These are phyloP conservation scores for Mycena capillaripes DNA, from an alignment of 768 basidiomycete species.

Conservation along the genomic window DNA sequence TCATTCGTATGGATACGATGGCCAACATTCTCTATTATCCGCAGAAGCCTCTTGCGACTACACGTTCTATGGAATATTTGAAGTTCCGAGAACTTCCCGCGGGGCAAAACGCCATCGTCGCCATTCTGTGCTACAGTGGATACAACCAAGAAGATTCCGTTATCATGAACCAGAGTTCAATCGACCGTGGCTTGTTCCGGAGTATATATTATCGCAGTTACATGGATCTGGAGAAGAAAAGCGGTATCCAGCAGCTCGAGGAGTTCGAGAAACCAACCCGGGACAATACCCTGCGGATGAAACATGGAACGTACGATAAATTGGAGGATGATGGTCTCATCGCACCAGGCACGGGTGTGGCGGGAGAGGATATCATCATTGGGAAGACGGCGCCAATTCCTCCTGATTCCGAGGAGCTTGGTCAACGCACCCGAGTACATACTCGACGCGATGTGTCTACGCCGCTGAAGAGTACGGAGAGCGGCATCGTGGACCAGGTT, in stretches of 20 bases:
- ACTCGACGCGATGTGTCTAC: constrained; percentile 97
- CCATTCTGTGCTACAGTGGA: constrained; percentile 98
- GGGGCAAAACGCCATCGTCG: constrained; percentile 99
- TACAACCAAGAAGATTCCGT: constrained; percentile 99
- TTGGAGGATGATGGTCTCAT: constrained; percentile 97
- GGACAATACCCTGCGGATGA: constrained; percentile 95
- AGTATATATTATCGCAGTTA: constrained; percentile 99
- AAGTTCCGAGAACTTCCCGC: constrained; percentile 99
- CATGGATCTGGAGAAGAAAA: constrained; percentile 98
- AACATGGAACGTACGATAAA: constrained; percentile 99
- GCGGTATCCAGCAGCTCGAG: constrained; percentile 91
- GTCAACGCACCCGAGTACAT: constrained; percentile 94
- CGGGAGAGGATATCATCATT: constrained; percentile 98
- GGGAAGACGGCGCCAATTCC: constrained; percentile 99
- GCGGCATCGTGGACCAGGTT: constrained; percentile 97
- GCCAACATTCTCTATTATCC: constrained; percentile 99
- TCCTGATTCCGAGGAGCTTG: constrained; percentile 96
- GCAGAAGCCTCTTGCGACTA: constrained; percentile 98
- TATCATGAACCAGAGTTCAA: constrained; percentile 99
- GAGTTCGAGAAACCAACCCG: constrained; percentile 97
- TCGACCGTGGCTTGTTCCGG: constrained; percentile 97
- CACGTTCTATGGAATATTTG: constrained; percentile 99
- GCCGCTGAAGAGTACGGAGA: constrained; percentile 97
- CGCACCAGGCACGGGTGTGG: constrained; percentile 94
- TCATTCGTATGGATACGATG: constrained; percentile 99